These are phyloP conservation scores for Backusella liffmaniae DNA, from an alignment of 192 early-diverging fungal species.

Conservation along the genomic window DNA sequence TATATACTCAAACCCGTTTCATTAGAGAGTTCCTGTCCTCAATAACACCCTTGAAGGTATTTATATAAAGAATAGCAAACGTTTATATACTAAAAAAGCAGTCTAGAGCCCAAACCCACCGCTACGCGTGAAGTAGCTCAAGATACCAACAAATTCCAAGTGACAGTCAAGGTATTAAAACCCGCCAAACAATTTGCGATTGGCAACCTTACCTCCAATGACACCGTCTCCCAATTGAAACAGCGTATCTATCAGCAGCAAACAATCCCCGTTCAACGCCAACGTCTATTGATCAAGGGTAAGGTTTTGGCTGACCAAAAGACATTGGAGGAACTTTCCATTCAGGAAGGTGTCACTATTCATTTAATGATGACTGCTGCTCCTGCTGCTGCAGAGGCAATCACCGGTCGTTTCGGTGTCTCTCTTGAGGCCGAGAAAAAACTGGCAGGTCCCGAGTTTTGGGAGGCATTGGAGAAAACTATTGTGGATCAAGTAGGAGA, in stretches of 20 bases:
- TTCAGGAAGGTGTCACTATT: slow-evolving; percentile 41
- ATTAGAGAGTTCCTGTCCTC: neutral
- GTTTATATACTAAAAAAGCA: too few species aligned
- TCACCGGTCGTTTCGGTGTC: slow-evolving; percentile 10
- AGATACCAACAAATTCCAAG: slow-evolving; percentile 2
- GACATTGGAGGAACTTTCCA: slow-evolving; percentile 46
- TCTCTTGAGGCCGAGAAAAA: slow-evolving; percentile 11
- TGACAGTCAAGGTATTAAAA: slow-evolving; percentile 34
- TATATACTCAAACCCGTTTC: neutral
- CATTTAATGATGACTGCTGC: slow-evolving; percentile 50
- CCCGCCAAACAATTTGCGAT: slow-evolving; percentile 33
- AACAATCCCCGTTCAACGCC: slow-evolving; percentile 29
- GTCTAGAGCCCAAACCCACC: neutral
- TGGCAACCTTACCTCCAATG: slow-evolving; percentile 3
- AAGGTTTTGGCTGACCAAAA: slow-evolving; percentile 57
- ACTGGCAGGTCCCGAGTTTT: slow-evolving; percentile 17
- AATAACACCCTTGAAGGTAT: neutral
- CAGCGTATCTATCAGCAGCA: slow-evolving; percentile 33
- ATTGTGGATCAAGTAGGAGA: slow-evolving; percentile 12
- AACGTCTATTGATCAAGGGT: slow-evolving; percentile 60
- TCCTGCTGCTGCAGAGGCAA: neutral
- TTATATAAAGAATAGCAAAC: neutral
- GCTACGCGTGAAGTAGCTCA: neutral
- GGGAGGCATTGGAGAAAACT: slow-evolving; percentile 16
- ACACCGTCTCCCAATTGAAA: slow-evolving; percentile 30